Evolutionary conservation across 306 rosid species (phyloP).

Genomic region (Leucaena leucocephala): DNA sequence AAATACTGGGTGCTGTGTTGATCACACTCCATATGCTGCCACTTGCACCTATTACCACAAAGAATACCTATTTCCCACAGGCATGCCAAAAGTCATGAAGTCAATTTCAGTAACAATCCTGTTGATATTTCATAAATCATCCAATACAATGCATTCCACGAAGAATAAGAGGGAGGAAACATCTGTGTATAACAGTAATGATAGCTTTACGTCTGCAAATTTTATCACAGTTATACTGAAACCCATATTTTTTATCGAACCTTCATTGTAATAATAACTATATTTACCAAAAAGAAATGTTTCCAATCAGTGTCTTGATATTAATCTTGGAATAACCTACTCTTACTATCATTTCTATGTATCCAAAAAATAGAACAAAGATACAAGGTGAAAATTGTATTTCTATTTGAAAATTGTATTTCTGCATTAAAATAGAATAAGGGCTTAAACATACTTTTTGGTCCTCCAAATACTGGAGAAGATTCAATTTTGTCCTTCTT

Average conservation of each 20-base stretch:
- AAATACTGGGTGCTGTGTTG: constrained; percentile 63
- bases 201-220: background rate
- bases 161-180: background rate
- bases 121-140: background rate
- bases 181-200: background rate
- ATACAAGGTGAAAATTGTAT: background rate
- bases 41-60: constrained; percentile 70
- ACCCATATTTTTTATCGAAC: background rate
- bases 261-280: background rate
- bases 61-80: constrained; percentile 53
- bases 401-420: too few relatives aligned
- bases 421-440: too few relatives aligned
- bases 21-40: constrained; percentile 73
- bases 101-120: background rate
- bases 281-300: too few relatives aligned
- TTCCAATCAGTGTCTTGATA: background rate
- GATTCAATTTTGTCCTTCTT: background rate
- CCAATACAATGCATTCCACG: too few relatives aligned
- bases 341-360: background rate
- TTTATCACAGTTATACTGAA: background rate
- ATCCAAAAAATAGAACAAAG: background rate
- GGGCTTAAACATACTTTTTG: background rate
- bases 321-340: background rate
- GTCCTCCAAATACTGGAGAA: background rate
- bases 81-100: constrained; percentile 2